These are phyloP conservation scores for Chlamydomonas urium DNA, from an alignment of 139 green algal genomes.

Conservation along the genomic window DNA sequence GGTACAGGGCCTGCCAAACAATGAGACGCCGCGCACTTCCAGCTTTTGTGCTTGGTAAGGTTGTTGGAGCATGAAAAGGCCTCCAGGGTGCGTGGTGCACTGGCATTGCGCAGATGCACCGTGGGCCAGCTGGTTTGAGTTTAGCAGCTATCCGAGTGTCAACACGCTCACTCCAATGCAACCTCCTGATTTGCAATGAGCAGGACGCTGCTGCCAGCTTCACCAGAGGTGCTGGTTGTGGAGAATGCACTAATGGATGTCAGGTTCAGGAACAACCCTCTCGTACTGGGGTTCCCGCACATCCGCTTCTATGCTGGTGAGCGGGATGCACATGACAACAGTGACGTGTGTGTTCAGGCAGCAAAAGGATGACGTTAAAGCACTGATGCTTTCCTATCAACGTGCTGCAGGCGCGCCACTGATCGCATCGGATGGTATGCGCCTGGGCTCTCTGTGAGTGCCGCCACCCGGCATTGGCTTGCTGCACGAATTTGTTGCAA, in stretches of 20 bases:
- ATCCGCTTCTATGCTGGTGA: conserved; percentile 82
- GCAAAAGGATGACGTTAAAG: too few species aligned
- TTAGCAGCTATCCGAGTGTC: too few species aligned
- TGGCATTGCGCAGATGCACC: too few species aligned
- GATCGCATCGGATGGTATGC: not conserved
- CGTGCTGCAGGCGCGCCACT: conserved; percentile 59
- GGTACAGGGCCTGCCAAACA: conserved; percentile 46
- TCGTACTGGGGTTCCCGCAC: conserved; percentile 59
- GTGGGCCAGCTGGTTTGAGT: too few species aligned
- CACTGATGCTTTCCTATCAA: too few species aligned
- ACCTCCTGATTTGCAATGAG: conserved; percentile 5
- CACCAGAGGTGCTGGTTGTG: conserved; percentile 71
- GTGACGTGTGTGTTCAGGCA: too few species aligned
- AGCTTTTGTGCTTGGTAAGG: conserved; percentile 82
- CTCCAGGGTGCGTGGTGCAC: too few species aligned
- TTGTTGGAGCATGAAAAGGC: too few species aligned
- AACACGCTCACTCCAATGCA: too few species aligned
- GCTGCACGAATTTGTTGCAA: conserved; percentile 11
- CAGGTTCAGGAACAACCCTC: conserved; percentile 68
- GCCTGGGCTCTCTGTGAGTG: conserved; percentile 1
- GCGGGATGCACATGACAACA: too few species aligned
- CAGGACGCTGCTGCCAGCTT: conserved; percentile 68
- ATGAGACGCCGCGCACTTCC: conserved; percentile 52
- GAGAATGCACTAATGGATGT: conserved; percentile 63
- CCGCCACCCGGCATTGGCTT: not conserved